Percentiles rank a stretch among this genome's conserved stretches.
Evolutionary conservation across 257 asterid genomes (phyloP).

Genomic region (Solanum pinnatisectum): DNA sequence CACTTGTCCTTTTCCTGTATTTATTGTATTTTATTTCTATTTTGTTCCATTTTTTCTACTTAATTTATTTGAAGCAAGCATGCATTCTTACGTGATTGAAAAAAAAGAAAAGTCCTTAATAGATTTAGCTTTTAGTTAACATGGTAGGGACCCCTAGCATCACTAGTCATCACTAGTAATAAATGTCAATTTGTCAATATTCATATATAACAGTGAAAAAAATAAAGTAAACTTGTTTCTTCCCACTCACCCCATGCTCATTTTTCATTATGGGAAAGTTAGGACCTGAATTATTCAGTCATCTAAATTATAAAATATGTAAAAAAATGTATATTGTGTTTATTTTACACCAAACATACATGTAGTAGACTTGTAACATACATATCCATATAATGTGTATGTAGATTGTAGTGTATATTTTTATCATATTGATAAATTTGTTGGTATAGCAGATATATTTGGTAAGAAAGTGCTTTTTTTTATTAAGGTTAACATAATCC

Average conservation of each 20-base stretch:
- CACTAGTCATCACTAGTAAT: background rate
- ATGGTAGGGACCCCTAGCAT: conserved; percentile 2
- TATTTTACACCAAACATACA: background rate
- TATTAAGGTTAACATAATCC: background rate
- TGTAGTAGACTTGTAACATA: background rate
- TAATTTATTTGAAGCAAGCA: background rate
- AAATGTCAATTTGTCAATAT: background rate
- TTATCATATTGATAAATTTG: background rate
- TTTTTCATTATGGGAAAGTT: background rate
- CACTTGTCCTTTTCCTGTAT: background rate
- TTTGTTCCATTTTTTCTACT: background rate
- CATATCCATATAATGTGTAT: background rate
- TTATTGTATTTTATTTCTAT: background rate
- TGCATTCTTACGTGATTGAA: background rate
- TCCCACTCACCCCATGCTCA: background rate
- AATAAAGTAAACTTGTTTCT: background rate
- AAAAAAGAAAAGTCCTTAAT: background rate
- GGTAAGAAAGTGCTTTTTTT: background rate
- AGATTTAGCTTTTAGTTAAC: background rate
- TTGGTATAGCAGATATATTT: background rate
- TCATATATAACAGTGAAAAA: background rate
- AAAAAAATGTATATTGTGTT: background rate
- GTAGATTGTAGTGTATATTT: background rate
- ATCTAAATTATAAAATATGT: too few species aligned
- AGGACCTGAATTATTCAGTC: background rate